These are phyloP conservation scores for Senna siamea DNA, from an alignment of 306 rosid species.

Conservation along the genomic window DNA sequence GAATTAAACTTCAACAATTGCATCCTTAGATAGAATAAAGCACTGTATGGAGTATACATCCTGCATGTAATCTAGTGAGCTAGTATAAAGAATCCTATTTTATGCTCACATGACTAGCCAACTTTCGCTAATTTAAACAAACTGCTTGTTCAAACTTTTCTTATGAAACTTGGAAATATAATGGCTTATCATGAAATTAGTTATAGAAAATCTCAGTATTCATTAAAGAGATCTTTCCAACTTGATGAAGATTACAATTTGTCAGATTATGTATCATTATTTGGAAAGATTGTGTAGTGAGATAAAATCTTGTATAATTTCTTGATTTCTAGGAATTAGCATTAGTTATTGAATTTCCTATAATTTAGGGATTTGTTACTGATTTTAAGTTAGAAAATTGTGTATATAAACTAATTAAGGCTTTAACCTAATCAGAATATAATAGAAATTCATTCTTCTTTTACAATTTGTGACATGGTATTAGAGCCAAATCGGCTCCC, in stretches of 20 bases:
- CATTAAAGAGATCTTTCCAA: conserved; percentile 15
- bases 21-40: background rate
- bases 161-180: background rate
- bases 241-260: conserved; percentile 25
- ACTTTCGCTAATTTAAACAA: background rate
- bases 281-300: too few relatives aligned
- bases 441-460: too few relatives aligned
- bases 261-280: too few relatives aligned
- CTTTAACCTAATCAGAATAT: too few relatives aligned
- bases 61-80: conserved; percentile 8
- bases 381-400: too few relatives aligned
- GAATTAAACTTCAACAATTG: conserved; percentile 13
- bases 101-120: conserved; percentile 3
- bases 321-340: too few relatives aligned
- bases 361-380: too few relatives aligned
- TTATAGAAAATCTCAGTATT: background rate
- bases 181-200: background rate
- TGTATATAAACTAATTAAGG: too few relatives aligned
- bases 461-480: too few relatives aligned
- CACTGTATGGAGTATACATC: background rate
- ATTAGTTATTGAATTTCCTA: too few relatives aligned
- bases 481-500: too few relatives aligned
- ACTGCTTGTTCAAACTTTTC: background rate
- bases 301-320: too few relatives aligned
- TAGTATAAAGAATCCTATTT: background rate